A percentile compares a stretch with the other conserved stretches of the same genome.
phyloP scores from a whole-genome alignment of 2,329 filamentous ascomycete genomes.

The Neofusicoccum sp. region DNA sequence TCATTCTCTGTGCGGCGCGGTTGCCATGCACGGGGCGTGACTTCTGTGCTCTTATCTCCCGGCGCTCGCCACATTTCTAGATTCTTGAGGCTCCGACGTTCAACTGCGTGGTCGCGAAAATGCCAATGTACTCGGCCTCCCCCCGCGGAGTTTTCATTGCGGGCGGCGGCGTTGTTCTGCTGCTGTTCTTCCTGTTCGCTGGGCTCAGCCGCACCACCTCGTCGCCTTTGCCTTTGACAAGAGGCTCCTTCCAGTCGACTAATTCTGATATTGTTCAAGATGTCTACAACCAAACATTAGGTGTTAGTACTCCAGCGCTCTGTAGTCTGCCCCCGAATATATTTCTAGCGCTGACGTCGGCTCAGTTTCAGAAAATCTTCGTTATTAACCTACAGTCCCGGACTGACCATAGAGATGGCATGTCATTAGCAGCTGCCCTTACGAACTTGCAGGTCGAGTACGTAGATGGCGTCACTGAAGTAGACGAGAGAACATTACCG shows the following conservation, averaged over 20 bases:
- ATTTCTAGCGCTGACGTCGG: background rate
- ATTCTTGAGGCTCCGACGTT: background rate
- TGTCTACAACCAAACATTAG: slow-evolving; percentile 17
- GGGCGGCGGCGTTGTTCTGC: background rate
- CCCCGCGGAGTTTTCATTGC: background rate
- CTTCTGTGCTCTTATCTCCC: background rate
- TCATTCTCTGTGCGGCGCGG: slow-evolving; percentile 5
- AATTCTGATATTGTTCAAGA: background rate
- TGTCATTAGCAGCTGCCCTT: slow-evolving; percentile 51
- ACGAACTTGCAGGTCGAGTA: slow-evolving; percentile 51
- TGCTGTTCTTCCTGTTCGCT: background rate
- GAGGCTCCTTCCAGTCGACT: too few species aligned
- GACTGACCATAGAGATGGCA: slow-evolving; percentile 55
- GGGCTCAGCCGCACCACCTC: background rate
- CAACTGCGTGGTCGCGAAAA: background rate
- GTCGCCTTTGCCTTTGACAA: background rate
- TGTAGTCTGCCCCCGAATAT: background rate
- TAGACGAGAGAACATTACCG: slow-evolving; percentile 32
- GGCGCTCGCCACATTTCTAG: background rate
- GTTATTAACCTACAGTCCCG: slow-evolving; percentile 56
- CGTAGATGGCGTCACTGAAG: slow-evolving; percentile 49
- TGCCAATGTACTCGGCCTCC: background rate
- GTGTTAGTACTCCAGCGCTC: background rate
- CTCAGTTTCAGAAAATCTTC: slow-evolving; percentile 56
- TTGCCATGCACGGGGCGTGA: background rate